phyloP scores from a whole-genome alignment of 2,329 filamentous ascomycete species.

The Pseudogymnoascus sp. region DNA sequence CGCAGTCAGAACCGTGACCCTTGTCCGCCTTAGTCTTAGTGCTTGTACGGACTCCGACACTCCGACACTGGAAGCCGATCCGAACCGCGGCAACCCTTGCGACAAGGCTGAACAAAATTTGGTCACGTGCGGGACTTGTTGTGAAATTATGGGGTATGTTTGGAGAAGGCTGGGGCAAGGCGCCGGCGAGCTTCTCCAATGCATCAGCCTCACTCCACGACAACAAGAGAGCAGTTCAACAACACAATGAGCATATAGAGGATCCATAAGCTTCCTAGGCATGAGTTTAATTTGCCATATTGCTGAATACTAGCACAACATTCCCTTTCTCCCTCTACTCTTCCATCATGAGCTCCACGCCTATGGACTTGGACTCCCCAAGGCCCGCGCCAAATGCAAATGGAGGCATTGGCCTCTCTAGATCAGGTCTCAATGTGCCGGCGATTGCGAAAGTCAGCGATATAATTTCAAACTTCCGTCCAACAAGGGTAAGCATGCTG shows the following conservation, averaged over 20 bases:
- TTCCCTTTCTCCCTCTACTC: background rate
- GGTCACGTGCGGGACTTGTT: background rate
- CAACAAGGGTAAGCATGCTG: constrained; percentile 58
- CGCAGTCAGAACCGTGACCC: constrained; percentile 7
- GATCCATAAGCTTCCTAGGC: background rate
- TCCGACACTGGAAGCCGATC: background rate
- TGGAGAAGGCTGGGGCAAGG: constrained; percentile 5
- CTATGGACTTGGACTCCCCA: constrained; percentile 29
- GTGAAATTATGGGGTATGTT: background rate
- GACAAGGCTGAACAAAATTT: background rate
- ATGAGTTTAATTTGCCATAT: background rate
- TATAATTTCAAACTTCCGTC: constrained; percentile 68
- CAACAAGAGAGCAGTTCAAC: background rate
- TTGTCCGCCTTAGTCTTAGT: background rate
- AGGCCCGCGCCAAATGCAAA: constrained; percentile 11
- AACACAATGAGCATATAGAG: background rate
- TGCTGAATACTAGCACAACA: background rate
- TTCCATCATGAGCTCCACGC: constrained; percentile 20
- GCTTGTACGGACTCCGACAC: background rate
- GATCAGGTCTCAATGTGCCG: constrained; percentile 17
- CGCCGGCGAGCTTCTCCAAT: background rate
- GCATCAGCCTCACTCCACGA: background rate
- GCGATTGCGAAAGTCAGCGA: constrained; percentile 63
- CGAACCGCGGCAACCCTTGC: constrained; percentile 1
- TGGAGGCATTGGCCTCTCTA: constrained; percentile 18